phyloP scores from a whole-genome alignment of 2,329 filamentous ascomycete species.

The Penicillium sp. region DNA sequence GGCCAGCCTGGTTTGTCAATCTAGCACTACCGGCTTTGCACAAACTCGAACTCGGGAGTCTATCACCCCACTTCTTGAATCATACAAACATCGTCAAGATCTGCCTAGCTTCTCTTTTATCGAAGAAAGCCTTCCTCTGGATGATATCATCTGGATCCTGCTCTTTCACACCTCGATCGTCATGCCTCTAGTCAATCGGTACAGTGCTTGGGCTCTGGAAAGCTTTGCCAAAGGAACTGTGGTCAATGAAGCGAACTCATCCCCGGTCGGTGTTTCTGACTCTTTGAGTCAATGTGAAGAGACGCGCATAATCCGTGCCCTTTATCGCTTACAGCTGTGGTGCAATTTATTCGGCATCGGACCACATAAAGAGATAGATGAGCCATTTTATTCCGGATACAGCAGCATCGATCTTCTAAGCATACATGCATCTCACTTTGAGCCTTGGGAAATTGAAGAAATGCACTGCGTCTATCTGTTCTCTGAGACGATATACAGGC shows the following conservation, averaged over 20 bases:
- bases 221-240: conserved; percentile 4
- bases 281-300: conserved; percentile 10
- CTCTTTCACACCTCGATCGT: conserved; percentile 16
- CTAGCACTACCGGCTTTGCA: not conserved
- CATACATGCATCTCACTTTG: not conserved
- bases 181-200: conserved; percentile 10
- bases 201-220: conserved; percentile 8
- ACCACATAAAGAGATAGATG: not conserved
- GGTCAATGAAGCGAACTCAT: not conserved
- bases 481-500: not conserved
- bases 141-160: not conserved
- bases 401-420: not conserved
- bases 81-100: not conserved
- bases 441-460: conserved; percentile 17
- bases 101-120: not conserved
- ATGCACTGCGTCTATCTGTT: conserved; percentile 6
- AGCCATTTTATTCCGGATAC: not conserved
- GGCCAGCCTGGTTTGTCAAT: conserved; percentile 4
- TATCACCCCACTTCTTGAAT: not conserved
- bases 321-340: conserved; percentile 15
- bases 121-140: not conserved
- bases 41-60: not conserved
- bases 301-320: conserved; percentile 11
- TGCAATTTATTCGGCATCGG: conserved; percentile 8
- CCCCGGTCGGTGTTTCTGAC: not conserved